A percentile compares a stretch with the other conserved stretches of the same genome.
phyloP scores from a whole-genome alignment of 768 basidiomycete genomes.

The Rhodotorula kratochvilovae region DNA sequence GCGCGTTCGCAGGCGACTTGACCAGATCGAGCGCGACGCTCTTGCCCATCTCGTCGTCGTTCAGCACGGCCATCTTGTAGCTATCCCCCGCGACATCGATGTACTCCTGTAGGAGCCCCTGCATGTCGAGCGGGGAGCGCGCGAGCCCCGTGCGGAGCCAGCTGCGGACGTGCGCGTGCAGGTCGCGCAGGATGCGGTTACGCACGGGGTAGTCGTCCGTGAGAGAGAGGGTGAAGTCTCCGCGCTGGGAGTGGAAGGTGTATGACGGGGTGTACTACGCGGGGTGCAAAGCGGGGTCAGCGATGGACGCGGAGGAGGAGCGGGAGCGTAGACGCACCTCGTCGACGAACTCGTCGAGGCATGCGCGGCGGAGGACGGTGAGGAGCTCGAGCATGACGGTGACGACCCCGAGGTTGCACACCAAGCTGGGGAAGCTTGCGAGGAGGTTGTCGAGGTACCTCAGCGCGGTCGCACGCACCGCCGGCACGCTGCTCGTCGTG shows the following conservation, averaged over 20 bases:
- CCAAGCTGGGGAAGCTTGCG: conserved; percentile 84
- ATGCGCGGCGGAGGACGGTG: conserved; percentile 77
- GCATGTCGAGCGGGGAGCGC: conserved; percentile 84
- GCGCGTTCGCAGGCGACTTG: conserved; percentile 69
- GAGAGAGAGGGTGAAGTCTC: conserved; percentile 68
- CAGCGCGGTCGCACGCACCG: conserved; percentile 73
- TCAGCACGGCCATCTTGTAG: conserved; percentile 55
- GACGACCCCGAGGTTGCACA: conserved; percentile 83
- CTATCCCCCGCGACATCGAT: conserved; percentile 54
- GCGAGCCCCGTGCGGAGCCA: conserved; percentile 87
- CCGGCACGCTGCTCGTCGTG: conserved; percentile 75
- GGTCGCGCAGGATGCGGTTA: conserved; percentile 71
- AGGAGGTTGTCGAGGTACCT: conserved; percentile 80
- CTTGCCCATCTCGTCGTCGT: conserved; percentile 82
- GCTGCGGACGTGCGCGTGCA: conserved; percentile 66
- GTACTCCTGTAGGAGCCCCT: conserved; percentile 89
- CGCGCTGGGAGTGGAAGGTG: conserved; percentile 73
- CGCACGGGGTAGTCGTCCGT: conserved; percentile 80
- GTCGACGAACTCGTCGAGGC: conserved; percentile 84
- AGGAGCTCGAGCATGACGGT: conserved; percentile 86
- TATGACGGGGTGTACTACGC: conserved; percentile 78
- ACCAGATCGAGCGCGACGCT: conserved; percentile 82
- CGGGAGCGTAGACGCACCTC: conserved; percentile 58
- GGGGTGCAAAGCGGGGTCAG: not conserved
- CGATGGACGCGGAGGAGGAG: not conserved